These are phyloP conservation scores for Hirschfeldia incana DNA, from an alignment of 345 rosid species.

Conservation along the genomic window DNA sequence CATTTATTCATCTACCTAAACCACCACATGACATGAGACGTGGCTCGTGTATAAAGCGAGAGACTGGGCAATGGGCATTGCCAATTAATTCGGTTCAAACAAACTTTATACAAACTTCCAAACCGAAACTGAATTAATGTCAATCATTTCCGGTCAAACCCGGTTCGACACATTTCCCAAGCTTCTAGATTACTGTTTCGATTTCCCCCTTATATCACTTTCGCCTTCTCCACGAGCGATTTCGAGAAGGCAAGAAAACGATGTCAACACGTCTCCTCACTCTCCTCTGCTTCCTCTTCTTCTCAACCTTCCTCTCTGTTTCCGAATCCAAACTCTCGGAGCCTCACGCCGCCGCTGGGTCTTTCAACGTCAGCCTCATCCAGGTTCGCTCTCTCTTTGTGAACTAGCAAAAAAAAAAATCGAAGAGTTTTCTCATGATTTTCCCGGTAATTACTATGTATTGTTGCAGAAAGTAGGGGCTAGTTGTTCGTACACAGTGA, in stretches of 20 bases:
- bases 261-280: slow-evolving; percentile 11
- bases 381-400: slow-evolving; percentile 43
- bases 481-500: slow-evolving; percentile 68
- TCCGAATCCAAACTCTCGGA: slow-evolving; percentile 37
- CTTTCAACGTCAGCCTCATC: slow-evolving; percentile 63
- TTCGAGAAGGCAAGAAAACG: slow-evolving; percentile 22
- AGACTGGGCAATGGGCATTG: too few relatives aligned
- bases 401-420: slow-evolving; percentile 4
- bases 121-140: neutral
- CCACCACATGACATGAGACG: too few relatives aligned
- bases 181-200: slow-evolving; percentile 3
- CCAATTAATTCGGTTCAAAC: neutral
- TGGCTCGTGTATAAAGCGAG: too few relatives aligned
- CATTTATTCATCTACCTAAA: too few relatives aligned
- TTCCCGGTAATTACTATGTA: neutral
- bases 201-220: neutral
- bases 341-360: slow-evolving; percentile 48
- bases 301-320: slow-evolving; percentile 23
- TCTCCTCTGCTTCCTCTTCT: slow-evolving; percentile 32
- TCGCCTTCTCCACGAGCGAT: slow-evolving; percentile 19
- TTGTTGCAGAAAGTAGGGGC: slow-evolving; percentile 42
- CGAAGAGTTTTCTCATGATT: slow-evolving; percentile 32
- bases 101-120: neutral
- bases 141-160: neutral
- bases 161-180: slow-evolving; percentile 8